phyloP scores from a whole-genome alignment of 2,329 filamentous ascomycete species.

The Triangularia verruculosa region DNA sequence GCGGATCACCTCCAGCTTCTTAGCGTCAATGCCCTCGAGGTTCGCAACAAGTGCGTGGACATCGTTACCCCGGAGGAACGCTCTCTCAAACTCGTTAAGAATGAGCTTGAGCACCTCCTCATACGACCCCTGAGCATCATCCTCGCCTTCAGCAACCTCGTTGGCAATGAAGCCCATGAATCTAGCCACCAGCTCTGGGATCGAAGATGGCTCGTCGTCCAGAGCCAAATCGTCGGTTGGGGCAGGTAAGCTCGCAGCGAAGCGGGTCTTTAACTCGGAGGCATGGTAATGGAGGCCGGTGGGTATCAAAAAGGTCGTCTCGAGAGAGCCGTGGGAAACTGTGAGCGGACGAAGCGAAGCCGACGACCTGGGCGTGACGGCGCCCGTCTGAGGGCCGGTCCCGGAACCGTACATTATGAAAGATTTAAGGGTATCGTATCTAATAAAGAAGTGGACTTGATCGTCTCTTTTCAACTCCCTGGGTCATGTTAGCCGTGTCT shows the following conservation, averaged over 20 bases:
- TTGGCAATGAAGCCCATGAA: constrained; percentile 88
- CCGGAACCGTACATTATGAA: constrained; percentile 79
- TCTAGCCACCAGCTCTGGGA: constrained; percentile 85
- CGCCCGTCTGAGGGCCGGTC: constrained; percentile 87
- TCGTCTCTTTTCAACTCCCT: neutral
- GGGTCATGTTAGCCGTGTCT: neutral
- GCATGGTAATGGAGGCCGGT: constrained; percentile 96
- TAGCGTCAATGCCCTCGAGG: constrained; percentile 84
- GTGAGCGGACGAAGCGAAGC: constrained; percentile 89
- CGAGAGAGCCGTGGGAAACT: constrained; percentile 88
- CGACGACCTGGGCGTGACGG: constrained; percentile 92
- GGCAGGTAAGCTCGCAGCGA: constrained; percentile 77
- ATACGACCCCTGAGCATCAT: constrained; percentile 82
- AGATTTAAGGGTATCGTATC: constrained; percentile 46
- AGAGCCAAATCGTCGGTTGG: constrained; percentile 96
- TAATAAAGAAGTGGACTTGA: constrained; percentile 23
- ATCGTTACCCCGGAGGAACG: constrained; percentile 92
- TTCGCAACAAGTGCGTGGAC: constrained; percentile 84
- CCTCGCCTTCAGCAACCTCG: constrained; percentile 90
- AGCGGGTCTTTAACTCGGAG: constrained; percentile 87
- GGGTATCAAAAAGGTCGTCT: constrained; percentile 92
- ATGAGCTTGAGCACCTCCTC: constrained; percentile 89
- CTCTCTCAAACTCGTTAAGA: constrained; percentile 93
- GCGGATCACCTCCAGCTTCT: constrained; percentile 86
- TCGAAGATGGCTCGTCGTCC: constrained; percentile 98